These are phyloP conservation scores for Alternaria sp. DNA, from an alignment of 2,329 filamentous ascomycete genomes.

Conservation along the genomic window DNA sequence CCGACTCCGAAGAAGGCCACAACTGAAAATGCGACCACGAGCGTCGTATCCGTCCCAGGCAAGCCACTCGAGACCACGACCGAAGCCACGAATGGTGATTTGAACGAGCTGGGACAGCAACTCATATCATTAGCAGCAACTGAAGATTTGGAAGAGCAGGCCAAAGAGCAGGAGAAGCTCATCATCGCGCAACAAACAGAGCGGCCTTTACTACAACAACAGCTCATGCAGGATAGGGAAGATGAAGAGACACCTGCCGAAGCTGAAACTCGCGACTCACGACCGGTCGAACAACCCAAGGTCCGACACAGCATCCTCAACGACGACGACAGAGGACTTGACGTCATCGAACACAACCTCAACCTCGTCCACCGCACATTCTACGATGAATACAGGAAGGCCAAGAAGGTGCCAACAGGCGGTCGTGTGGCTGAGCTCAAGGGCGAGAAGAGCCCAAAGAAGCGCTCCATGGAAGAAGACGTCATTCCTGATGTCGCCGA, in stretches of 20 bases:
- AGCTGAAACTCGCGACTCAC: constrained; percentile 49
- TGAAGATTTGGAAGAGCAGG: constrained; percentile 77
- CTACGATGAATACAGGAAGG: constrained; percentile 79
- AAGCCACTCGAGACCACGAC: constrained; percentile 28
- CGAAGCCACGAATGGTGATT: constrained; percentile 50
- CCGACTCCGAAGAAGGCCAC: constrained; percentile 19
- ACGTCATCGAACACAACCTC: constrained; percentile 76
- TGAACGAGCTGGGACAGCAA: constrained; percentile 72
- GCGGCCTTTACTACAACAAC: constrained; percentile 86
- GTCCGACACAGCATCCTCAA: constrained; percentile 78
- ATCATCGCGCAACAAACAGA: constrained; percentile 90
- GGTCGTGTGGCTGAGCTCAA: constrained; percentile 58
- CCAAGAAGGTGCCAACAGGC: constrained; percentile 50
- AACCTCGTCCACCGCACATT: constrained; percentile 78
- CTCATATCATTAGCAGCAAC: constrained; percentile 77
- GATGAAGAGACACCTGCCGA: constrained; percentile 64
- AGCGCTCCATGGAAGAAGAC: constrained; percentile 54
- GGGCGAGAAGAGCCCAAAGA: constrained; percentile 58
- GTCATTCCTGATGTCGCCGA: constrained; percentile 83
- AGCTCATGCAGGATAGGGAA: constrained; percentile 87
- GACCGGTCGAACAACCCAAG: constrained; percentile 44
- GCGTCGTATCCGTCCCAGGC: constrained; percentile 24
- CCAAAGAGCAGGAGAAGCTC: constrained; percentile 83
- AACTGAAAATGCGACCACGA: constrained; percentile 22
- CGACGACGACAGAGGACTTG: constrained; percentile 85